Evolutionary conservation across 192 early-diverging fungal genomes (phyloP), one percentile per base, ranked within the genome.

Genomic region (Gigaspora rosea): DNA sequence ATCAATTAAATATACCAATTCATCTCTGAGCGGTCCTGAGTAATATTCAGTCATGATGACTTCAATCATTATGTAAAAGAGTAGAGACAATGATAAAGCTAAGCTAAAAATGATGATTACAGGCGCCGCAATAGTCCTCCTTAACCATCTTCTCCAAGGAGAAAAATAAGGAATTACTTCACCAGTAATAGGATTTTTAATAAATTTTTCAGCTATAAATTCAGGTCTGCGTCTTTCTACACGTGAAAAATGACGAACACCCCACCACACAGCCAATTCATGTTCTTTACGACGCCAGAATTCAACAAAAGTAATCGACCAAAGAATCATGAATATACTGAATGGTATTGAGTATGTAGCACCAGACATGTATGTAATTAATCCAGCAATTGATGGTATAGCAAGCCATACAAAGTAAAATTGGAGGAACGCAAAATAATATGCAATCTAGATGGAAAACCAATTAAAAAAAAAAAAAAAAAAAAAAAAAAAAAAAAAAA

Each of bases 391-490:
- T 1, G 95, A 80, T 12, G 94, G 94, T 4, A 84, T 74, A 33
- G 89, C 81, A 33, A 98, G 84, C 86, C 90, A 93, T 11, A 93
- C 64, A 51, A 93, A 86, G 84, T 97, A 98, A 78, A 89, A 93
- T 82, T 96, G 94, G 3, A 97, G 80, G 81, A 97, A 98, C 13
- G 95, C 95, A 88, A 98, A 98, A 83, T 98, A 97, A 83, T 88
- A 91, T n/a, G 94, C 95, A 49, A 95, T 86, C 80, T 82, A 35
- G 18, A 58, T 36, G 49, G 79, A 62, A 64, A 74, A 64, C 22
- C 9, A 65, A 27, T 10, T 6, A 16, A 59, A 4, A 62, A 59
- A 36, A 10, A 10, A 54, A 18, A 4, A 5, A 56, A 12, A 4
- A 18, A 54, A 54, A 4, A 54, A 54, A 18, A 4, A 18, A 8